Percentiles rank a stretch among this genome's conserved stretches.
These are phyloP conservation scores for Solanum sejunctum DNA, from an alignment of 257 asterid species.

Conservation along the genomic window DNA sequence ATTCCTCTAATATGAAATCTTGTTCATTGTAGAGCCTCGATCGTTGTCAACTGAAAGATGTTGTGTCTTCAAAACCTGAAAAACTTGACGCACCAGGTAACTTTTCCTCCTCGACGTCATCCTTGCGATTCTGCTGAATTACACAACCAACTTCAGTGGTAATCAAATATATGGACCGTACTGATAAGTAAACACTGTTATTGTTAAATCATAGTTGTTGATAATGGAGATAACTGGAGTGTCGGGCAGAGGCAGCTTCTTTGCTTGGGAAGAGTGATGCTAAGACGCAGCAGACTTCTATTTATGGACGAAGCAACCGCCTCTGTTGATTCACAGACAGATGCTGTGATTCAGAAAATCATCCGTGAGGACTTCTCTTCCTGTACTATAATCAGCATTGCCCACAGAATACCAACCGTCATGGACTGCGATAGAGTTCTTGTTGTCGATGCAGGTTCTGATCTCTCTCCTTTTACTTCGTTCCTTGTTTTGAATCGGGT, in stretches of 20 bases:
- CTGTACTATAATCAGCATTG: constrained; percentile 91
- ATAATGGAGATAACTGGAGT: constrained; percentile 95
- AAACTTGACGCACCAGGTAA: constrained; percentile 83
- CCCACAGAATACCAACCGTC: constrained; percentile 92
- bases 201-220: constrained; percentile 32
- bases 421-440: constrained; percentile 93
- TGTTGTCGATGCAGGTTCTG: constrained; percentile 75
- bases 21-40: constrained; percentile 52
- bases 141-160: neutral
- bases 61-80: constrained; percentile 68
- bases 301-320: constrained; percentile 99
- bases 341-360: constrained; percentile 83
- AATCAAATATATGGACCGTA: neutral
- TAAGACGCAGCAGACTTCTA: constrained; percentile 63
- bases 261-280: constrained; percentile 95
- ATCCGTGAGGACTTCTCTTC: constrained; percentile 79
- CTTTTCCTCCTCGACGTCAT: neutral
- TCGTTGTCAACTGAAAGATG: constrained; percentile 96
- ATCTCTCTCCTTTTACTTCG: neutral
- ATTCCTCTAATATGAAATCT: neutral
- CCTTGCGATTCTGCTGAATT: neutral
- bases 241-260: constrained; percentile 96
- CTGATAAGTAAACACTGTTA: neutral
- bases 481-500: neutral
- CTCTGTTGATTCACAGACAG: constrained; percentile 86